Evolutionary conservation across 441 rosid species (phyloP).

Genomic region (Croton laevigatus): DNA sequence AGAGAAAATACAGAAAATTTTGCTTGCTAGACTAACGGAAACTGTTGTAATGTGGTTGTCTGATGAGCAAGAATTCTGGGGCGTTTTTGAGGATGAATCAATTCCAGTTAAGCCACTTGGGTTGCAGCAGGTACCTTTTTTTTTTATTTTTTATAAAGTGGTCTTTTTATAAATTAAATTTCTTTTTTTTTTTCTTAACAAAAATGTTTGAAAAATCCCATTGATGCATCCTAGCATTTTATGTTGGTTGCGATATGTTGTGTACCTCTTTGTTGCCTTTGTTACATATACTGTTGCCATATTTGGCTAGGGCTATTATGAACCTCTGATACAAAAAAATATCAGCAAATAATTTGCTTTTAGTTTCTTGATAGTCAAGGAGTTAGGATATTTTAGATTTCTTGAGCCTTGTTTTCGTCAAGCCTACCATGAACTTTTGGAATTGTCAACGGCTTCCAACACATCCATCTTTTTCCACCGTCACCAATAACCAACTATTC

Average conservation of each 20-base stretch:
- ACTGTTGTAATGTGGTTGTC: conserved; percentile 95
- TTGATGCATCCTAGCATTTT: not conserved
- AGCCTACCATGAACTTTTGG: no score
- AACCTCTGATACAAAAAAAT: no score
- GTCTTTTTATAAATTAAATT: not conserved
- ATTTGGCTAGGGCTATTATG: no score
- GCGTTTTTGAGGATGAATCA: conserved; percentile 76
- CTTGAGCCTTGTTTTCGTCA: no score
- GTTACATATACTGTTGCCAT: no score
- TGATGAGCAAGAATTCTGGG: conserved; percentile 93
- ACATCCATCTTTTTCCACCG: no score
- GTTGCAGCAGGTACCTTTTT: conserved; percentile 71
- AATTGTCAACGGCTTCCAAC: no score
- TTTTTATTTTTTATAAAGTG: not conserved
- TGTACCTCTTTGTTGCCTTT: not conserved
- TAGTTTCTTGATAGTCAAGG: no score
- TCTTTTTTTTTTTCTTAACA: not conserved
- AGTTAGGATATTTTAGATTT: no score
- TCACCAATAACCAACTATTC: no score
- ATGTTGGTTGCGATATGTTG: not conserved
- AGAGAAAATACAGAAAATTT: conserved; percentile 86
- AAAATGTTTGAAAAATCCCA: not conserved
- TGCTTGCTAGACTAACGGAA: conserved; percentile 93
- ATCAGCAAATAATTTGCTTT: no score
- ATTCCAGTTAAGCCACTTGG: conserved; percentile 72